Evolutionary conservation across 192 early-diverging fungal species (phyloP), one percentile per base, ranked within the genome.

Genomic region (Coemansia sp.): DNA sequence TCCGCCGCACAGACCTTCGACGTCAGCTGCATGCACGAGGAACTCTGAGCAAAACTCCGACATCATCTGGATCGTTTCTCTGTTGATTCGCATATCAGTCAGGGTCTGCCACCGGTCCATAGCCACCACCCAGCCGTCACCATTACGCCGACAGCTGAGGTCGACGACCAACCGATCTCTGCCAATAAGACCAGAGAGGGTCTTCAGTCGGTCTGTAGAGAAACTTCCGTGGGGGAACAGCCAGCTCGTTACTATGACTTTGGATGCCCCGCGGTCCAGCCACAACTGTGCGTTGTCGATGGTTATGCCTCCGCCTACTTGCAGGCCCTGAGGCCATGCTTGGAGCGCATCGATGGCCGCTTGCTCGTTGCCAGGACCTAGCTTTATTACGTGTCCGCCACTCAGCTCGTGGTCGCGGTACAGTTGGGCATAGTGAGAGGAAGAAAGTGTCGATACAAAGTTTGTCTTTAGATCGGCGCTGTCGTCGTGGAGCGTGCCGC

Each of bases 31-130:
- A 78, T 99, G 97, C 34, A 99, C 90, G 40, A 99, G 78, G 75
- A 99, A 98, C 85, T 99, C 97, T 43, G 87, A 87, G 89, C 90
- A 91, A 70, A 86, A 85, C 53, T 74, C 24, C 3, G 92, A 84
- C 34, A 96, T 74, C 74, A 78, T 41, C 9, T 70, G 60, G 49
- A 96, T 68, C 0, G 87, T 71, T 29, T 85, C 88, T 46, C 88
- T 71, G 64, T 87, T 89, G 41, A 99, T 89, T 38, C 80, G 81
- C 89, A 92, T 93, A 69, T 97, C 93, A 10, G 97, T 98, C 65
- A 93, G 84, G 1, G 92, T 96, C 79, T 98, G 96, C 97, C 97
- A 99, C 71, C 96, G 93, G 77, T 99, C 88, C 95, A 97, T 99
- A 4, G 97, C 96, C 15, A 99, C 95, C 3, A 94, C 77, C 97